These are phyloP conservation scores for Fusarium redolens DNA, from an alignment of 2,329 filamentous ascomycete species.

Conservation along the genomic window DNA sequence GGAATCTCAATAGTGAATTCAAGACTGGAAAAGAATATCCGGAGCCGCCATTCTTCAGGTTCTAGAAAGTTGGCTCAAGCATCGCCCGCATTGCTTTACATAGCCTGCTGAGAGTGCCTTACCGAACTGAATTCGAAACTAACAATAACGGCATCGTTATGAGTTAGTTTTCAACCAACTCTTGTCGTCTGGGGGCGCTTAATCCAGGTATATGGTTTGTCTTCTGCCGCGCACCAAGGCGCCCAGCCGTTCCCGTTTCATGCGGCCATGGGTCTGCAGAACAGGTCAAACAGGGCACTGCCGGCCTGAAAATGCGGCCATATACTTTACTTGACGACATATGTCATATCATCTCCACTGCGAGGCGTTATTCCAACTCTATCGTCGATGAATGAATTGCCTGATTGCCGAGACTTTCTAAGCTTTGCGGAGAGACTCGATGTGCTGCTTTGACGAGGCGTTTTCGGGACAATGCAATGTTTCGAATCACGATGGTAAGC, in stretches of 20 bases:
- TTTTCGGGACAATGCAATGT: neutral
- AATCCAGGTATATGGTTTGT: constrained; percentile 39
- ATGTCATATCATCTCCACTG: neutral
- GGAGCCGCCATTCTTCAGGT: neutral
- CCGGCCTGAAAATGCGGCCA: constrained; percentile 12
- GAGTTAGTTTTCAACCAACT: neutral
- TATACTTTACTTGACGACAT: constrained; percentile 4
- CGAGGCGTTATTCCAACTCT: constrained; percentile 11
- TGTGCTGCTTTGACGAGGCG: neutral
- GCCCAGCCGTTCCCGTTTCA: constrained; percentile 15
- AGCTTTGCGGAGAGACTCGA: neutral
- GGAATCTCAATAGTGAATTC: neutral
- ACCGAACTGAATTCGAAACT: neutral
- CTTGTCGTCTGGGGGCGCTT: constrained; percentile 36
- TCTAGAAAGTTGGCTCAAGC: neutral
- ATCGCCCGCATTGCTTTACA: constrained; percentile 1
- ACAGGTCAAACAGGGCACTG: constrained; percentile 11
- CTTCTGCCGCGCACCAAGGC: constrained; percentile 32
- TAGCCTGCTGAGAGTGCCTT: constrained; percentile 28
- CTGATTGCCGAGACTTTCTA: neutral
- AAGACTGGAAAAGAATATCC: neutral
- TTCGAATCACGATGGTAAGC: neutral
- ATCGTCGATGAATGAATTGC: neutral
- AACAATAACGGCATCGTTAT: neutral
- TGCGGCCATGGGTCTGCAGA: constrained; percentile 14